Conservation (phyloP, 2,329 filamentous ascomycete genomes). For the Alternaria alternata region DNA sequence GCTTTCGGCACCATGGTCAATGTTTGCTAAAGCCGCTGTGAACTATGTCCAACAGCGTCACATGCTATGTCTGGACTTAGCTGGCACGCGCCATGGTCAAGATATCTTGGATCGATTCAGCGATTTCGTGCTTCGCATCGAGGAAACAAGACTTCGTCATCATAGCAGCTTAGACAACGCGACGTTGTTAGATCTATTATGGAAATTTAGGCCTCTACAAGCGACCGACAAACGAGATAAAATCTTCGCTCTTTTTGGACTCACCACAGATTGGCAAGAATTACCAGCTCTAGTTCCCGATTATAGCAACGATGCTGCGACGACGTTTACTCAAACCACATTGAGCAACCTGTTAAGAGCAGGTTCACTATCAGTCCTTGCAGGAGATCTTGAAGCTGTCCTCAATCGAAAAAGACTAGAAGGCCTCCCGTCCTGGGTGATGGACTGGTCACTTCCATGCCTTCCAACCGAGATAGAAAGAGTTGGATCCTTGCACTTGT, state of each 20-base stretch:
- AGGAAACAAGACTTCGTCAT: conserved; percentile 19
- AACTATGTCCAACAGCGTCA: conserved; percentile 23
- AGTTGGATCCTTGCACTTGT: conserved; percentile 23
- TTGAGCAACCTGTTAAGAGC: conserved; percentile 17
- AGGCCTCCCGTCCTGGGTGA: conserved; percentile 29
- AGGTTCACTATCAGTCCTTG: conserved; percentile 20
- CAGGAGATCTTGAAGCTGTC: conserved; percentile 25
- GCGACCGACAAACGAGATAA: conserved; percentile 34
- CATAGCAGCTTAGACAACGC: not conserved
- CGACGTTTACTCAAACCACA: conserved; percentile 13
- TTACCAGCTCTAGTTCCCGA: conserved; percentile 18
- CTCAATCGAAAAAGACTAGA: conserved; percentile 23
- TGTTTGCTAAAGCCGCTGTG: conserved; percentile 29
- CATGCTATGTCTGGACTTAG: conserved; percentile 13
- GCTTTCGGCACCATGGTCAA: conserved; percentile 31
- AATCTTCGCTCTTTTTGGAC: conserved; percentile 26
- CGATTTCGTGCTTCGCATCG: conserved; percentile 24
- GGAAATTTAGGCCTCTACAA: conserved; percentile 28
- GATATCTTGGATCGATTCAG: conserved; percentile 23
- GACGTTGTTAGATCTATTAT: conserved; percentile 24
- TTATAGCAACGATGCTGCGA: conserved; percentile 14
- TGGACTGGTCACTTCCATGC: conserved; percentile 33
- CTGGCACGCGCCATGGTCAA: conserved; percentile 15
- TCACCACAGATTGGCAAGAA: conserved; percentile 26
- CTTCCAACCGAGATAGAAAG: conserved; percentile 23